phyloP scores from a whole-genome alignment of 2,329 filamentous ascomycete species.

The Paraconiothyrium brasiliense region DNA sequence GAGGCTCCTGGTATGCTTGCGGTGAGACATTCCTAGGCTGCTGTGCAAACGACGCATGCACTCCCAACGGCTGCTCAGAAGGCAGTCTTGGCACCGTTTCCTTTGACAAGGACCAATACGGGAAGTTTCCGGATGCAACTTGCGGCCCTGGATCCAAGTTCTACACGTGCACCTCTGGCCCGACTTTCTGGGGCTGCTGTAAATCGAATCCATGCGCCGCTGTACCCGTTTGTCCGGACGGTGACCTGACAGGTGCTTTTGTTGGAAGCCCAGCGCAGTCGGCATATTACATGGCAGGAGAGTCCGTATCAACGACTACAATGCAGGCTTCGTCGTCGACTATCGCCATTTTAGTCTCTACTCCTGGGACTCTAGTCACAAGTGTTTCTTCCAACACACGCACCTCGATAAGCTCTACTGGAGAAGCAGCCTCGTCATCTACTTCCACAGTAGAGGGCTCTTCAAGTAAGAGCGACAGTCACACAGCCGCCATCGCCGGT shows the following conservation, averaged over 20 bases:
- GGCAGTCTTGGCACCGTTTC: conserved; percentile 24
- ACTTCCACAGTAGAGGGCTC: not conserved
- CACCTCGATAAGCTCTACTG: not conserved
- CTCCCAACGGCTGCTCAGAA: not conserved
- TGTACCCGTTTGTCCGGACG: conserved; percentile 34
- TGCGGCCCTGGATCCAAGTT: conserved; percentile 41
- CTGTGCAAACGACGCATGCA: conserved; percentile 1
- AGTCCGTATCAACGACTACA: conserved; percentile 8
- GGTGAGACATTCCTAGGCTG: not conserved
- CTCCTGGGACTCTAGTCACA: conserved; percentile 11
- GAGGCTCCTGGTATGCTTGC: conserved; percentile 1
- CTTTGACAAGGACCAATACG: conserved; percentile 44
- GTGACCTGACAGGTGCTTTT: conserved; percentile 35
- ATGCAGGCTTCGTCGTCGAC: conserved; percentile 9
- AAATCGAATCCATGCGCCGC: conserved; percentile 45
- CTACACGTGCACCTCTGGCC: conserved; percentile 46
- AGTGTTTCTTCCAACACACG: not conserved
- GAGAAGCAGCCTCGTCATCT: not conserved
- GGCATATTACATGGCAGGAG: not conserved
- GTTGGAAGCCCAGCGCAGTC: conserved; percentile 20
- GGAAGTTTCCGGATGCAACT: conserved; percentile 39
- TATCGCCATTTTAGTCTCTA: conserved; percentile 10
- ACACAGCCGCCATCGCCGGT: not conserved
- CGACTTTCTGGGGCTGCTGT: conserved; percentile 53
- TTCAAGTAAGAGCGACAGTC: not conserved